A percentile compares a stretch with the other conserved stretches of the same genome.
Conservation (phyloP, 768 basidiomycete genomes). For the Pleurotus djamor region DNA sequence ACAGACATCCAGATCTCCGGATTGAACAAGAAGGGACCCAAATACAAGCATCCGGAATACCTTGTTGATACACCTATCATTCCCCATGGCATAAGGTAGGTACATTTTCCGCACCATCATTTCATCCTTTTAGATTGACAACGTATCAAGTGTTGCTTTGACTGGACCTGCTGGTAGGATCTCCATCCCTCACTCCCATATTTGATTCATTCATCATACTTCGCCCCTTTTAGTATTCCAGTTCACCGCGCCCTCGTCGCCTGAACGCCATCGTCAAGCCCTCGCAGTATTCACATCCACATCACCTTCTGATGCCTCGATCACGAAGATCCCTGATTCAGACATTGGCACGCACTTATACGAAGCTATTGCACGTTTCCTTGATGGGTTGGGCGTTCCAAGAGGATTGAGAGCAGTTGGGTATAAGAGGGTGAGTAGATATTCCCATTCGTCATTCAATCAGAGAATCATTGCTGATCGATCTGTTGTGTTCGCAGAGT, state of each 20-base stretch:
- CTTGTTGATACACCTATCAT: constrained; percentile 84
- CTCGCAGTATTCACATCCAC: constrained; percentile 79
- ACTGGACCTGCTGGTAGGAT: constrained; percentile 78
- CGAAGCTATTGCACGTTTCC: constrained; percentile 86
- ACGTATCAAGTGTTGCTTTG: constrained; percentile 63
- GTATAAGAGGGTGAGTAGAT: constrained; percentile 22
- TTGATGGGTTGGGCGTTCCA: constrained; percentile 82
- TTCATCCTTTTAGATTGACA: constrained; percentile 18
- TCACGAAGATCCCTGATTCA: constrained; percentile 72
- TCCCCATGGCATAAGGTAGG: constrained; percentile 84
- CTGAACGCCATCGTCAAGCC: constrained; percentile 86
- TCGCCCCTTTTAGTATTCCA: constrained; percentile 64
- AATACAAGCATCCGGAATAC: constrained; percentile 92
- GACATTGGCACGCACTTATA: constrained; percentile 77
- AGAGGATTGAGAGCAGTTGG: constrained; percentile 84
- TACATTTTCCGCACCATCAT: neutral
- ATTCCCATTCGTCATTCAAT: neutral
- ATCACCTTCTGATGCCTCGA: constrained; percentile 63
- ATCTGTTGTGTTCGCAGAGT: constrained; percentile 27
- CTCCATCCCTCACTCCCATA: constrained; percentile 7
- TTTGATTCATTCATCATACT: neutral
- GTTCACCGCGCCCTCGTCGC: constrained; percentile 93
- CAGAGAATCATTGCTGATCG: neutral
- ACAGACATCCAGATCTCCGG: constrained; percentile 69
- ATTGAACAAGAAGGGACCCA: constrained; percentile 91